Evolutionary conservation across 306 rosid genomes (phyloP).

Genomic region (Castanopsis chinensis): DNA sequence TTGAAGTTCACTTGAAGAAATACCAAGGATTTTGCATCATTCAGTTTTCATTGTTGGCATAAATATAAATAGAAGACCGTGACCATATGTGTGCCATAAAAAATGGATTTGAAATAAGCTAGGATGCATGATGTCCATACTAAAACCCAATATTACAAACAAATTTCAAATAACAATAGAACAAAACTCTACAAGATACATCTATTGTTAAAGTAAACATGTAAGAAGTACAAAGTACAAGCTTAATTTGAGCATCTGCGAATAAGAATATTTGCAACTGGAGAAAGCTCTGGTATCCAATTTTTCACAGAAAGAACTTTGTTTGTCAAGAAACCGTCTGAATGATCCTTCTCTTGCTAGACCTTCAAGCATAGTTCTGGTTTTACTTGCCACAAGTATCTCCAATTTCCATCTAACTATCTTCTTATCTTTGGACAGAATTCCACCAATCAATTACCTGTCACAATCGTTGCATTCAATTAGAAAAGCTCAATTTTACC

Average conservation of each 20-base stretch:
- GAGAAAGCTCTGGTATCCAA: conserved; percentile 75
- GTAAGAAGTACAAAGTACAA: conserved; percentile 5
- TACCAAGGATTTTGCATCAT: conserved; percentile 75
- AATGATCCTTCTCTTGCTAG: conserved; percentile 84
- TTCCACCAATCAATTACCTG: conserved; percentile 4
- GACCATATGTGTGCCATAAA: conserved; percentile 10
- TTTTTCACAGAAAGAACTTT: conserved; percentile 64
- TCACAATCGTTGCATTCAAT: conserved; percentile 22
- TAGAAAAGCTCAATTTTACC: conserved; percentile 22
- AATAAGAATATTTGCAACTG: conserved; percentile 77
- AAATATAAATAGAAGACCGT: conserved; percentile 24
- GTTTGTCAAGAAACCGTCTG: conserved; percentile 80
- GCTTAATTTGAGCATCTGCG: conserved; percentile 90
- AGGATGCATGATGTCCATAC: conserved; percentile 15
- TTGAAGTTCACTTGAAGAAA: conserved; percentile 75
- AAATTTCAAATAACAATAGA: not conserved
- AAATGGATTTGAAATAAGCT: not conserved
- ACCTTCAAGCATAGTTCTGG: conserved; percentile 78
- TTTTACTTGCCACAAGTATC: conserved; percentile 69
- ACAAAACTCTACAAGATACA: not conserved
- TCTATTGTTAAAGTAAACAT: not conserved
- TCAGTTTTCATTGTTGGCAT: conserved; percentile 11
- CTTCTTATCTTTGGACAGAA: conserved; percentile 22
- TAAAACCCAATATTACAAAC: conserved; percentile 11
- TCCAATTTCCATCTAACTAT: conserved; percentile 22